Base-by-base conservation (phyloP, 768 basidiomycete species). In the Galerina sulciceps region DNA sequence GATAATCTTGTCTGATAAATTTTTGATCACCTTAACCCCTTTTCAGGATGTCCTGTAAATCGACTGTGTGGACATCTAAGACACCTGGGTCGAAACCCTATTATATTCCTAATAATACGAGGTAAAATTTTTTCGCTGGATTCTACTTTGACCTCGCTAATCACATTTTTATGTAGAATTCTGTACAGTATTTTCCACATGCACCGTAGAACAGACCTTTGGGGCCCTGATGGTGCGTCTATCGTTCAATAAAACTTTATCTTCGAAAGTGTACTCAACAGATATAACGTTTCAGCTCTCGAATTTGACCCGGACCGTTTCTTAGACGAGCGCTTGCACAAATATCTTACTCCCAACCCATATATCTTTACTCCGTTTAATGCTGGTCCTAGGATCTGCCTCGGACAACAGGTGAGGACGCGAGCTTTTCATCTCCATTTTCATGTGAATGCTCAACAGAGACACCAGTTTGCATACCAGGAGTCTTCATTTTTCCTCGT, bases 281-380 rank as follows among this genome's bases (percentile, higher is more conserved):
- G n/a, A 6, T 10, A 31, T 17, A 18, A 11, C 20, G 8, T 36
- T 22, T 31, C n/a, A 76, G 83, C 85, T 3, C 79, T 80, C 17
- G 66, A 76, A 48, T 88, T 87, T 61, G 86, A 88, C 63, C 87
- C 87, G 0, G 84, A 87, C 63, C 76, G 87, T 9, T 89, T 85
- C 76, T 67, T 88, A 48, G 87, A 89, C 57, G 78, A 79, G 10
- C 76, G 87, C 20, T 62, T 85, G 8, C 76, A 78, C 58, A 81
- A 81, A 62, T 84, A 84, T 58, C 73, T 87, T 15, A 76, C 73
- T 0, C 76, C 80, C 1, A 89, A 88, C 59, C 86, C 87, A 0
- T 87, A 83, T 75, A 89, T 90, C 60, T 89, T 89, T 70, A 71
- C 84, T 4, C 87, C 88, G 0, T 89, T 89, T 74, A 87, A 88